These are phyloP conservation scores for Phytopythium mirpurense DNA, from an alignment of 352 stramenopile genomes.

Conservation along the genomic window DNA sequence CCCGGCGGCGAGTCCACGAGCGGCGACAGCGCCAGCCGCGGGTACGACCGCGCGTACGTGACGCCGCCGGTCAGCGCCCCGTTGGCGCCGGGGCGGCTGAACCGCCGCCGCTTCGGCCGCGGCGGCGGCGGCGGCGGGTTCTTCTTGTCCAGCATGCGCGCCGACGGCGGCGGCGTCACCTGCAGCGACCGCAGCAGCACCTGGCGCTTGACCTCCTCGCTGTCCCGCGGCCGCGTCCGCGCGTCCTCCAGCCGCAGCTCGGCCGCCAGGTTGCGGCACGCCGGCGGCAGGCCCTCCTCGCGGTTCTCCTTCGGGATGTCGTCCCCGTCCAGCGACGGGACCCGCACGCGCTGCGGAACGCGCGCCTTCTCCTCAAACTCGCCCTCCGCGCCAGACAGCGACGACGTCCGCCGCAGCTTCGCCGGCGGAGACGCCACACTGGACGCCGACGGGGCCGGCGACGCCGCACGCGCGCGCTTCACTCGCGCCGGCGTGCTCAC, in stretches of 20 bases:
- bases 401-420: slow-evolving; percentile 15
- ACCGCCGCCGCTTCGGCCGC: slow-evolving; percentile 16
- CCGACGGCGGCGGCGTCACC: slow-evolving; percentile 57
- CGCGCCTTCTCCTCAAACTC: slow-evolving; percentile 22
- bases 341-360: slow-evolving; percentile 12
- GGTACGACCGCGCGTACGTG: slow-evolving; percentile 25
- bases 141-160: slow-evolving; percentile 56
- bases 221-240: slow-evolving; percentile 14
- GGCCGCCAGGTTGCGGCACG: slow-evolving; percentile 17
- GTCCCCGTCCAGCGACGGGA: slow-evolving; percentile 8
- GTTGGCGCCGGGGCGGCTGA: slow-evolving; percentile 10
- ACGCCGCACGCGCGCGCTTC: neutral
- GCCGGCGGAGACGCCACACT: slow-evolving; percentile 15
- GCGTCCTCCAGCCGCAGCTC: slow-evolving; percentile 15
- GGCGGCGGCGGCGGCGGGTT: slow-evolving; percentile 61
- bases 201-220: slow-evolving; percentile 12
- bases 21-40: slow-evolving; percentile 25
- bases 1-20: slow-evolving; percentile 31
- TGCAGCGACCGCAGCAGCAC: slow-evolving; percentile 30
- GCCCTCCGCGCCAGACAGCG: slow-evolving; percentile 6
- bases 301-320: slow-evolving; percentile 20
- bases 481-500: slow-evolving; percentile 1
- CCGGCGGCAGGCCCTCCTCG: slow-evolving; percentile 19
- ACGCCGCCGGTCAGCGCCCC: slow-evolving; percentile 6
- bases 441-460: slow-evolving; percentile 14